These are phyloP conservation scores for Eucalyptus fibrosa DNA, from an alignment of 345 rosid genomes.

Conservation along the genomic window DNA sequence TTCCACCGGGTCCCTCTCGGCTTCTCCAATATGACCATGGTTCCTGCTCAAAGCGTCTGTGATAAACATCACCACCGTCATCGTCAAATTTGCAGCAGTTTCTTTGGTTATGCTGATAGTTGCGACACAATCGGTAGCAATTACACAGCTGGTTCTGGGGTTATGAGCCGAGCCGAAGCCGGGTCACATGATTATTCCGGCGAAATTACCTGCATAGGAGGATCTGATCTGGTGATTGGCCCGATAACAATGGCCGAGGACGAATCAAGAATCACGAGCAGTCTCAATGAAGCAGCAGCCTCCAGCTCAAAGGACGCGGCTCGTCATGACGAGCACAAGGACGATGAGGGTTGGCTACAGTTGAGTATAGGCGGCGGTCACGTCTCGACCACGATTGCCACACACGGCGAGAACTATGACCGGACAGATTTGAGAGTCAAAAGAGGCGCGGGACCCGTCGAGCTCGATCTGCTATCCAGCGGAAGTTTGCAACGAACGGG, in stretches of 20 bases:
- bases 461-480: conserved; percentile 57
- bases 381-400: not conserved
- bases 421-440: not conserved
- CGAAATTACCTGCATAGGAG: not conserved
- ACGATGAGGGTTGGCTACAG: conserved; percentile 71
- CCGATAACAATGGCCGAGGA: conserved; percentile 60
- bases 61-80: not conserved
- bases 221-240: not conserved
- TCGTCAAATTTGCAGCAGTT: not conserved
- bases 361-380: conserved; percentile 50
- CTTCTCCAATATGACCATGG: conserved; percentile 50
- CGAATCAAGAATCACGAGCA: conserved; percentile 60
- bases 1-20: not conserved
- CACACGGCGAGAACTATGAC: not conserved
- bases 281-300: conserved; percentile 23
- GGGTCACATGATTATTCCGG: conserved; percentile 30
- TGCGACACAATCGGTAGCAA: not conserved
- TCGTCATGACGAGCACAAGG: conserved; percentile 14
- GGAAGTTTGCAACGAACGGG: conserved; percentile 3
- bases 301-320: conserved; percentile 45
- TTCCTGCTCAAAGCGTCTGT: conserved; percentile 37
- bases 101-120: not conserved
- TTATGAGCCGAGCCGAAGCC: not conserved
- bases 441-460: not conserved
- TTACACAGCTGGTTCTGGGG: conserved; percentile 14